Evolutionary conservation across 1,139 yeast species (phyloP).

Genomic region (Scheffersomyces segobiensis): DNA sequence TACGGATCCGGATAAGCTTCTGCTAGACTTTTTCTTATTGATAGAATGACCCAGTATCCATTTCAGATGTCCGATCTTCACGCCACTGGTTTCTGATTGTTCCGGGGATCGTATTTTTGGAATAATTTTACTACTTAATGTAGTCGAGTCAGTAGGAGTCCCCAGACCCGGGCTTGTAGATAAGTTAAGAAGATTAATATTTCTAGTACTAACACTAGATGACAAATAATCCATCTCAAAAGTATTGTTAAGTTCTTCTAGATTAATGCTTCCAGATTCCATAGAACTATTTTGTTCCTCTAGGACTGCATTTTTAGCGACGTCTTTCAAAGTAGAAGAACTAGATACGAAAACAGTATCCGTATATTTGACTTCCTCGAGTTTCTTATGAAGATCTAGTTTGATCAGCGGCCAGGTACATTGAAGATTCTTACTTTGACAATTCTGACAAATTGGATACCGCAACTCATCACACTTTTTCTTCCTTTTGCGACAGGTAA

Average conservation of each 20-base stretch:
- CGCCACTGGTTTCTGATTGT: background rate
- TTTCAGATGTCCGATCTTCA: background rate
- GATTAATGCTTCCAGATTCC: background rate
- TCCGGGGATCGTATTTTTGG: background rate
- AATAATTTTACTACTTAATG: background rate
- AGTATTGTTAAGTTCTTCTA: background rate
- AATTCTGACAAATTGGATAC: slow-evolving; percentile 37
- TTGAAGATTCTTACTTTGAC: slow-evolving; percentile 22
- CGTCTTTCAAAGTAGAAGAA: background rate
- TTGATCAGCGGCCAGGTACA: slow-evolving; percentile 38
- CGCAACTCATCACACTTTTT: slow-evolving; percentile 43
- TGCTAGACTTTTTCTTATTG: background rate
- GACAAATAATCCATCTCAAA: background rate
- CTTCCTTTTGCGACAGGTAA: slow-evolving; percentile 40
- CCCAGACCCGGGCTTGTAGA: background rate
- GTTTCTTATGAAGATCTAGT: slow-evolving; percentile 25
- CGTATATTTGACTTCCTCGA: slow-evolving; percentile 28
- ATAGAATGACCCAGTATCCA: background rate
- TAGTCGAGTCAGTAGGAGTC: background rate
- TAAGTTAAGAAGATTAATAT: background rate
- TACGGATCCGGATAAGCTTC: background rate
- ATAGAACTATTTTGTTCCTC: background rate
- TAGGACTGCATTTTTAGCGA: background rate
- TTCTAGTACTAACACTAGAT: background rate
- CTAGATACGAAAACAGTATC: slow-evolving; percentile 7